A percentile compares a stretch with the other conserved stretches of the same genome.
These are phyloP conservation scores for Pleurostoma richardsiae DNA, from an alignment of 2,329 filamentous ascomycete genomes.

Conservation along the genomic window DNA sequence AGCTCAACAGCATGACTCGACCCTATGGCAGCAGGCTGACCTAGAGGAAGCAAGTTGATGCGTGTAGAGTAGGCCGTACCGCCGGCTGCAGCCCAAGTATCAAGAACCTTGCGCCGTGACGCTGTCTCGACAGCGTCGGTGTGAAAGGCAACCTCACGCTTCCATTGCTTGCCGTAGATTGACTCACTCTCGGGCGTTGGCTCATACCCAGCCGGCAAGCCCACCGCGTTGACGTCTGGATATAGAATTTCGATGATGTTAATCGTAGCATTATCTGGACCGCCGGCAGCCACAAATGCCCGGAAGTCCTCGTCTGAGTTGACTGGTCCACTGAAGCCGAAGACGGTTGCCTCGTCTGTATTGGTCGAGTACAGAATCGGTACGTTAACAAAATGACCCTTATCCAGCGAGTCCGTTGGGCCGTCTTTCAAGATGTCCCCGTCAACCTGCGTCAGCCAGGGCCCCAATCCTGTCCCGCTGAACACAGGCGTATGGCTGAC, in stretches of 20 bases:
- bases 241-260: neutral
- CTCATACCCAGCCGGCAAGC: conserved; percentile 1
- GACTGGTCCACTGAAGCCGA: conserved; percentile 5
- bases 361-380: conserved; percentile 23
- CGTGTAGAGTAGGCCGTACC: conserved; percentile 2
- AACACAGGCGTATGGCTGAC: conserved; percentile 1
- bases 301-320: conserved; percentile 6
- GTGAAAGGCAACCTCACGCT: conserved; percentile 8
- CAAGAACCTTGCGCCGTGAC: conserved; percentile 3
- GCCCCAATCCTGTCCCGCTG: conserved; percentile 4
- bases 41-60: conserved; percentile 4
- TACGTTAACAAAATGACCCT: conserved; percentile 19
- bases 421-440: conserved; percentile 19
- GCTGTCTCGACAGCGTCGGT: conserved; percentile 5
- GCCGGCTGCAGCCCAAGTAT: conserved; percentile 1
- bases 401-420: conserved; percentile 11
- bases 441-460: conserved; percentile 19
- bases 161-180: conserved; percentile 8
- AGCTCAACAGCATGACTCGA: conserved; percentile 6
- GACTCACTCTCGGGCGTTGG: neutral
- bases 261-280: conserved; percentile 4
- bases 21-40: conserved; percentile 1
- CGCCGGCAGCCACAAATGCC: conserved; percentile 1
- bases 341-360: conserved; percentile 21
- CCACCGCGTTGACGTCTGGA: conserved; percentile 1